Evolutionary conservation across 305 asterid genomes (phyloP), one percentile per base, ranked within the genome.

Genomic region (Plantago rigida): DNA sequence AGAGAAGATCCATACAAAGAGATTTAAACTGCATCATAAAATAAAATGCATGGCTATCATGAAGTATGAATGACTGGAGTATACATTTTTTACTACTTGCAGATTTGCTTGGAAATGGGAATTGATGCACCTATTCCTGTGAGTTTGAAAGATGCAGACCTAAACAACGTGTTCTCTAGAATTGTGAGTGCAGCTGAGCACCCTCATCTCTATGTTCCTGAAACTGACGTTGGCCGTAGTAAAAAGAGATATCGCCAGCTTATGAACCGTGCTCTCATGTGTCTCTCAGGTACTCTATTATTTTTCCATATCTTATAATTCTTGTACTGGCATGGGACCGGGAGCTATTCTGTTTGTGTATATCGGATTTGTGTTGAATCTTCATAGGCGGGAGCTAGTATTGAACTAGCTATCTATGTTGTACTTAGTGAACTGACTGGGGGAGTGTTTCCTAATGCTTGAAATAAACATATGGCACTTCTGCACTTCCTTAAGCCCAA

Each of bases 181-280:
- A 85, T 92, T 69, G 73, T 87, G 64, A 78, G 63, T 51, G 94
- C 95, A 49, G 99, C 97, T 34, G 95, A 85, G 74, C 83, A 70
- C 57, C 96, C 96, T 64, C 92, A 92, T 77, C 71, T 86, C 69
- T 77, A 86, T 67, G 74, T 89, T 76, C 99, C 99, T 3, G 97
- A 92, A 81, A 92, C 96, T 69, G 90, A 81, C 63, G 46, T 67
- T 52, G 95, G 97, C 6, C 91, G 94, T 56, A 84, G 73, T 56
- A 80, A 75, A 78, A 89, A 86, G 75, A 79, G 76, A 61, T 74
- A 73, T 67, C 83, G 77, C 57, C 82, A 69, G 69, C 70, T 89
- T 53, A 83, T 87, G 60, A 86, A 76, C 60, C 80, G 80, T 62
- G 71, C 87, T 66, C 83, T 92, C 56, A 64, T 83, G 77, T 75